Conservation (phyloP, 2,329 filamentous ascomycete species). For the Claviceps citrina region DNA sequence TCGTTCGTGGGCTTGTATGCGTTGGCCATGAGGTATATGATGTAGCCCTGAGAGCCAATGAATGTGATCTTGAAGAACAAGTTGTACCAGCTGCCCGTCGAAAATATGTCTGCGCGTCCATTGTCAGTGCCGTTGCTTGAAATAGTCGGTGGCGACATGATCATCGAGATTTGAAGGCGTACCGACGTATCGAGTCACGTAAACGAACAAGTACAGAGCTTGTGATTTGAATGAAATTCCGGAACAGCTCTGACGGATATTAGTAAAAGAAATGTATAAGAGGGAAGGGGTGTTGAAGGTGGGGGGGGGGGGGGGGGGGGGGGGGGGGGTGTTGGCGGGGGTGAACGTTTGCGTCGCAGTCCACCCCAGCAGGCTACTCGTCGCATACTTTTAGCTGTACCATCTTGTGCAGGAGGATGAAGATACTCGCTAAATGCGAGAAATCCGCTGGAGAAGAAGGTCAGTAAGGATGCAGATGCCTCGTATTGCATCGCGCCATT, state of each 20-base stretch:
- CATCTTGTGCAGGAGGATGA: conserved; percentile 96
- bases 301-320: too few species aligned
- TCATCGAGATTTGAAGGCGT: conserved; percentile 9
- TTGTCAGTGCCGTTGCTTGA: neutral
- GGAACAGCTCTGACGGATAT: conserved; percentile 60
- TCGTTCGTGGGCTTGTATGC: conserved; percentile 97
- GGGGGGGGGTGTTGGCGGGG: too few species aligned
- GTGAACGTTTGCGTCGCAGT: conserved; percentile 7
- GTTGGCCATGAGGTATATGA: conserved; percentile 94
- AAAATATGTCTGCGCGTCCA: conserved; percentile 57
- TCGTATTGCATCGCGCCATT: conserved; percentile 7
- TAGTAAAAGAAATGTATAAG: too few species aligned
- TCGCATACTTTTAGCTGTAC: conserved; percentile 63
- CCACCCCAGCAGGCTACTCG: too few species aligned
- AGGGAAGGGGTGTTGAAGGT: too few species aligned
- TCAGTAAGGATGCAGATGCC: conserved; percentile 7
- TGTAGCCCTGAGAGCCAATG: conserved; percentile 79
- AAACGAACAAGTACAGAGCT: conserved; percentile 85
- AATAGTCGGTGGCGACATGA: neutral
- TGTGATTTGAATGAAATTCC: conserved; percentile 99
- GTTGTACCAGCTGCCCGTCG: conserved; percentile 75
- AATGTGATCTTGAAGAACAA: conserved; percentile 92
- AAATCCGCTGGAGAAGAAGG: conserved; percentile 58
- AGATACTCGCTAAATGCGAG: conserved; percentile 84
- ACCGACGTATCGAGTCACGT: conserved; percentile 85